phyloP scores from a whole-genome alignment of 257 asterid species.

The Schizonepeta tenuifolia region DNA sequence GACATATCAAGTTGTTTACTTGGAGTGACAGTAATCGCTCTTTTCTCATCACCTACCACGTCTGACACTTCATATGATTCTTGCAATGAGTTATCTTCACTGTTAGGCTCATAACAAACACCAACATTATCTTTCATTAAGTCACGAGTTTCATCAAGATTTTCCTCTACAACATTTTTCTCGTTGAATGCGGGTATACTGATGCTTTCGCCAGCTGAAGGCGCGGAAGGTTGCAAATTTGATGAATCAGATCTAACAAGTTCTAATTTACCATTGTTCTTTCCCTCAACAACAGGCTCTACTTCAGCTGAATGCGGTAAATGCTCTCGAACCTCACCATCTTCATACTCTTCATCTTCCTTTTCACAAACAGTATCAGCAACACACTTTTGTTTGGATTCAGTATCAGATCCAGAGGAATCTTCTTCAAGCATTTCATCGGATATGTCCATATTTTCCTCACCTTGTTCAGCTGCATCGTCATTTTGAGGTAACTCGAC shows the following conservation, averaged over 20 bases:
- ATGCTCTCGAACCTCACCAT: conserved; percentile 85
- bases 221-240: conserved; percentile 38
- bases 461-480: conserved; percentile 52
- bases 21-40: conserved; percentile 31
- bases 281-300: conserved; percentile 38
- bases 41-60: conserved; percentile 43
- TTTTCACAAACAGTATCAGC: conserved; percentile 33
- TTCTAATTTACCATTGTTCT: conserved; percentile 33
- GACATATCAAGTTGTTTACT: conserved; percentile 39
- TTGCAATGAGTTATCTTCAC: conserved; percentile 42
- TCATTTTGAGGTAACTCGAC: conserved; percentile 36
- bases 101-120: conserved; percentile 36
- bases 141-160: conserved; percentile 38
- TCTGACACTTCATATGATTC: conserved; percentile 37
- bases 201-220: conserved; percentile 35
- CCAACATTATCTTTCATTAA: conserved; percentile 37
- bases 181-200: conserved; percentile 31
- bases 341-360: conserved; percentile 86
- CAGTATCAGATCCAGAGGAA: conserved; percentile 57
- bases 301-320: conserved; percentile 38
- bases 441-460: conserved; percentile 49
- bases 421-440: conserved; percentile 57
- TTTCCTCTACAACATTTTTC: conserved; percentile 34
- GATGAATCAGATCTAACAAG: conserved; percentile 33
- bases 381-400: conserved; percentile 54